Percentiles rank a stretch among this genome's conserved stretches.
phyloP scores from a whole-genome alignment of 805 yeast genomes.

The Saturnispora silvae region DNA sequence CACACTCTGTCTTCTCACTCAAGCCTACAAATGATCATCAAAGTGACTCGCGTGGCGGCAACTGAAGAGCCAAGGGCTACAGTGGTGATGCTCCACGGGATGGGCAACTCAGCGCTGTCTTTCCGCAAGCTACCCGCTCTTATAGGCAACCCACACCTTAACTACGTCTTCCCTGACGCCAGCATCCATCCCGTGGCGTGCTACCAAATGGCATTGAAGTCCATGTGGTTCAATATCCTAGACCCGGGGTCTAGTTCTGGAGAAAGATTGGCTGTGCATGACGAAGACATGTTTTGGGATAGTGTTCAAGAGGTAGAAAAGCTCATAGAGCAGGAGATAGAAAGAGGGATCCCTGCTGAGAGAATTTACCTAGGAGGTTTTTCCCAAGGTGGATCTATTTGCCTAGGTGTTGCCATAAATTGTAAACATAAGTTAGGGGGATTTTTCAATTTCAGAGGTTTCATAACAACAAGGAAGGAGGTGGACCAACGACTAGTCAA shows the following conservation, averaged over 20 bases:
- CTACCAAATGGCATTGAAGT: slow-evolving; percentile 55
- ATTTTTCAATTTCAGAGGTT: slow-evolving; percentile 67
- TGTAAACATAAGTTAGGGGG: slow-evolving; percentile 65
- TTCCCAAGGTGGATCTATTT: slow-evolving; percentile 84
- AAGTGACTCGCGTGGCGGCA: slow-evolving; percentile 3
- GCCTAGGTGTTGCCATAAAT: slow-evolving; percentile 49
- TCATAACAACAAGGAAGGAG: slow-evolving; percentile 33
- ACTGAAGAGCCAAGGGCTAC: slow-evolving; percentile 17
- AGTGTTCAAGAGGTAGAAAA: slow-evolving; percentile 36
- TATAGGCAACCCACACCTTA: slow-evolving; percentile 39
- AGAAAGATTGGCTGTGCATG: slow-evolving; percentile 35
- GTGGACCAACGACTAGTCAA: slow-evolving; percentile 19
- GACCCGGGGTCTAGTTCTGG: slow-evolving; percentile 43
- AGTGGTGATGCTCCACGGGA: slow-evolving; percentile 72
- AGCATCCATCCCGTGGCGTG: slow-evolving; percentile 59
- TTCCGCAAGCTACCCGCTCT: slow-evolving; percentile 47
- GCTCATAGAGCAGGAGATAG: slow-evolving; percentile 42
- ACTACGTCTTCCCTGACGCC: slow-evolving; percentile 85
- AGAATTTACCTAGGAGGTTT: slow-evolving; percentile 89
- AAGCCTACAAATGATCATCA: slow-evolving; percentile 6
- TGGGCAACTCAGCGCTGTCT: slow-evolving; percentile 89
- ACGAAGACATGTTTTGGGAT: slow-evolving; percentile 42
- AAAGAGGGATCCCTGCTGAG: slow-evolving; percentile 43
- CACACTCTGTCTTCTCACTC: too few relatives aligned
- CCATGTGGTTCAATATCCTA: slow-evolving; percentile 80